Conservation (phyloP, 257 asterid species). For the Plectranthus barbatus region DNA sequence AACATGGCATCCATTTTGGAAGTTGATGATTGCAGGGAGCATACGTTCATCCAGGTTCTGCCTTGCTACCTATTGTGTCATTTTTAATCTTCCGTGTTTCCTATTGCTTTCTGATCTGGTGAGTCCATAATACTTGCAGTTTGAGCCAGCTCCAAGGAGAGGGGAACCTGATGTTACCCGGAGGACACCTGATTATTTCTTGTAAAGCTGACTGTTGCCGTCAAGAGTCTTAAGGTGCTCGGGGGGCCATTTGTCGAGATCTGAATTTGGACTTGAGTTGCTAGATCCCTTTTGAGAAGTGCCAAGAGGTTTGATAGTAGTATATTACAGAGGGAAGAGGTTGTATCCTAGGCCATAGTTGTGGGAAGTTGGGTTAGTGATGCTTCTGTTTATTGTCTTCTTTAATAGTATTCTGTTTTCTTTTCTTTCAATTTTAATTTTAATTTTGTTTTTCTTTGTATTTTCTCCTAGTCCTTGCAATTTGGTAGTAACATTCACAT, state of each 20-base stretch:
- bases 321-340: slow-evolving; percentile 19
- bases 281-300: not conserved
- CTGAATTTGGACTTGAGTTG: slow-evolving; percentile 13
- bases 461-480: not conserved
- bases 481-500: not conserved
- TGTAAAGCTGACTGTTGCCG: slow-evolving; percentile 25
- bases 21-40: slow-evolving; percentile 74
- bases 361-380: slow-evolving; percentile 25
- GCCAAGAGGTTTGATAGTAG: slow-evolving; percentile 23
- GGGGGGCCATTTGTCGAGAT: slow-evolving; percentile 11
- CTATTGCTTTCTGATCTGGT: not conserved
- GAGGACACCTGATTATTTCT: slow-evolving; percentile 71
- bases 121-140: slow-evolving; percentile 27
- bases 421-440: not conserved
- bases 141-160: slow-evolving; percentile 84
- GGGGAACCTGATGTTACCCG: slow-evolving; percentile 77
- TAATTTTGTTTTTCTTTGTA: slow-evolving; percentile 1
- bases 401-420: slow-evolving; percentile 7
- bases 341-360: slow-evolving; percentile 14
- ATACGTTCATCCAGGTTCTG: slow-evolving; percentile 63
- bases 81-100: not conserved
- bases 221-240: slow-evolving; percentile 11
- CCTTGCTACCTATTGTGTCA: not conserved
- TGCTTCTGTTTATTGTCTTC: slow-evolving; percentile 33
- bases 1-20: slow-evolving; percentile 83